phyloP scores from a whole-genome alignment of 257 asterid species.

The Leptodermis oblonga region DNA sequence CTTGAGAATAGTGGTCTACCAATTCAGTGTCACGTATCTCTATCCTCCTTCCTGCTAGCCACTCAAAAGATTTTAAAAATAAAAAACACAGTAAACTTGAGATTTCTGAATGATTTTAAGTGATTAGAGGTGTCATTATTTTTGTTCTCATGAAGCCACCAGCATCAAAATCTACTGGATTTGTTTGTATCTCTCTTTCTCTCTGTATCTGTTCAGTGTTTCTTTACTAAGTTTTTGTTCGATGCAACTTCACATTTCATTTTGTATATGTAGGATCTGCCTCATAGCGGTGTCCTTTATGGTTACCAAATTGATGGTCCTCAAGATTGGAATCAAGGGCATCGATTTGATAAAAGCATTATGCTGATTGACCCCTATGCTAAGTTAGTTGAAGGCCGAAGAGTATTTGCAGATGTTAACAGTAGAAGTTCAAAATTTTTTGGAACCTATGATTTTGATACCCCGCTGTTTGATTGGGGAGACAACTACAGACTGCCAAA shows the following conservation, averaged over 20 bases:
- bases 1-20: background rate
- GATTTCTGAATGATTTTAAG: background rate
- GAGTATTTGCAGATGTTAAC: constrained; percentile 73
- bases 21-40: background rate
- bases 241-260: constrained; percentile 7
- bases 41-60: background rate
- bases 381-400: constrained; percentile 86
- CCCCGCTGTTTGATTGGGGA: constrained; percentile 91
- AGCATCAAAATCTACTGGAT: background rate
- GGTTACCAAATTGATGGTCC: constrained; percentile 87
- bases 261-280: constrained; percentile 55
- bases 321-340: constrained; percentile 79
- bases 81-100: background rate
- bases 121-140: background rate
- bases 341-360: constrained; percentile 65
- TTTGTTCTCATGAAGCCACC: background rate
- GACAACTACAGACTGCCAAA: constrained; percentile 74
- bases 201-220: background rate
- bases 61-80: no score
- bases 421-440: constrained; percentile 53
- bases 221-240: background rate
- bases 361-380: constrained; percentile 88
- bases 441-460: constrained; percentile 76
- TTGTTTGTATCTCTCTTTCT: background rate
- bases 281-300: constrained; percentile 62